Evolutionary conservation across 2,329 filamentous ascomycete species (phyloP), one percentile per base, ranked within the genome.

Genomic region (Aspergillus persii): DNA sequence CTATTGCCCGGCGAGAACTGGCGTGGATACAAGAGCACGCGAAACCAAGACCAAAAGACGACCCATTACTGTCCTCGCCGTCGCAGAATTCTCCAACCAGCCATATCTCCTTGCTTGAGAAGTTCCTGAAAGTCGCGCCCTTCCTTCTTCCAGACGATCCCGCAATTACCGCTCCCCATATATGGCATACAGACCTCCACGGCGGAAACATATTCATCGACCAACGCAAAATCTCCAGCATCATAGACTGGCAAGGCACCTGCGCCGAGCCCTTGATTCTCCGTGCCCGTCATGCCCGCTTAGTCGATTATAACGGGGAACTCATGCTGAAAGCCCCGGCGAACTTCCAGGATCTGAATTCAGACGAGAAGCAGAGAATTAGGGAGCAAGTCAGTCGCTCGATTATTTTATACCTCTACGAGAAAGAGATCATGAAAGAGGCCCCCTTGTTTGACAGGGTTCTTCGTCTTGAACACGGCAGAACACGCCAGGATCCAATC

Each of bases 161-260:
- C 23, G 56, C 59, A 3, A 41, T 74, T 11, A 44, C 62, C 51
- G 57, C 61, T 41, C 63, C 76, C 15, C 69, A 69, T n/a, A 58
- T 80, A 39, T 79, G 71, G 74, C 75, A 80, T 66, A 66, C 62
- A 33, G 75, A 79, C 65, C 63, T 79, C 29, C 72, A 75, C 61
- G 59, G 71, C 15, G 64, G 65, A 2, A 80, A 78, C 58, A 64
- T 80, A 27, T 79, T 79, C 59, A 69, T 78, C 11, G 27, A 68
- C 30, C 36, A 74, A n/a, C 61, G 69, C 27, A 64, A 62, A 48
- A 72, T 80, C 41, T 73, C 74, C 7, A 69, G 72, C 53, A 54
- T 80, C 5, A 79, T 81, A 54, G 76, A 80, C 63, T 80, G 77
- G 76, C 74, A 79, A 63, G 69, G 71, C 18, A 64, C 57, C 9